These are phyloP conservation scores for Dissophora globulifera DNA, from an alignment of 192 early-diverging fungal genomes.

Conservation along the genomic window DNA sequence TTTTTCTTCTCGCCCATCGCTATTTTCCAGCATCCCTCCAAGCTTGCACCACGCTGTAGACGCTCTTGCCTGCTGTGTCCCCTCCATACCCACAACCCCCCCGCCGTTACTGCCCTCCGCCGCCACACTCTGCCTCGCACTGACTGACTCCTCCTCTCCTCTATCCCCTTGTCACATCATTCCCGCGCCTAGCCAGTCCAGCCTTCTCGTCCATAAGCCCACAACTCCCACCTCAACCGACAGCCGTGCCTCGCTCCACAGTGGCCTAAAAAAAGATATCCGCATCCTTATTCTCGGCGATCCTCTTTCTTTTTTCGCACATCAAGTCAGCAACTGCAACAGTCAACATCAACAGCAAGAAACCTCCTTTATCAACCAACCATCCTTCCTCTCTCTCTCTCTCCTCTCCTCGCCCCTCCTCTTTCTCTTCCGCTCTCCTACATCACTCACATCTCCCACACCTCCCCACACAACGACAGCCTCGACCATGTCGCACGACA, in stretches of 20 bases:
- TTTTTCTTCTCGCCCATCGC: background rate
- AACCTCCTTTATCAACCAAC: background rate
- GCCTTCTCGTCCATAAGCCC: too few relatives aligned
- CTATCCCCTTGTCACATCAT: too few relatives aligned
- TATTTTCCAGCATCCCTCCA: background rate
- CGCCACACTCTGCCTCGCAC: too few relatives aligned
- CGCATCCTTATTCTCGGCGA: background rate
- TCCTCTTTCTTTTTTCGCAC: background rate
- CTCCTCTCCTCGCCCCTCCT: background rate
- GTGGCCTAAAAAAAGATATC: too few relatives aligned
- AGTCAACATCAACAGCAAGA: background rate
- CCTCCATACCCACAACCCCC: too few relatives aligned
- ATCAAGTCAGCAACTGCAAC: background rate
- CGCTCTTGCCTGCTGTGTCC: too few relatives aligned
- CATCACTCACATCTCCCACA: background rate
- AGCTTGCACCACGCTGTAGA: background rate
- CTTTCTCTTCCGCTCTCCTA: background rate
- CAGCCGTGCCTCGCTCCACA: background rate
- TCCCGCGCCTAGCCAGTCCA: too few relatives aligned
- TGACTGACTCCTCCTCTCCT: too few relatives aligned
- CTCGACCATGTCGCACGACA: conserved; percentile 13
- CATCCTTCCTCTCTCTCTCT: background rate
- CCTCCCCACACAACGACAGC: background rate
- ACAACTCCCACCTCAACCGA: background rate
- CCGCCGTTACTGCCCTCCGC: too few relatives aligned